Evolutionary conservation across 106 monocot species (phyloP).

Genomic region (Dendrobium huoshanense): DNA sequence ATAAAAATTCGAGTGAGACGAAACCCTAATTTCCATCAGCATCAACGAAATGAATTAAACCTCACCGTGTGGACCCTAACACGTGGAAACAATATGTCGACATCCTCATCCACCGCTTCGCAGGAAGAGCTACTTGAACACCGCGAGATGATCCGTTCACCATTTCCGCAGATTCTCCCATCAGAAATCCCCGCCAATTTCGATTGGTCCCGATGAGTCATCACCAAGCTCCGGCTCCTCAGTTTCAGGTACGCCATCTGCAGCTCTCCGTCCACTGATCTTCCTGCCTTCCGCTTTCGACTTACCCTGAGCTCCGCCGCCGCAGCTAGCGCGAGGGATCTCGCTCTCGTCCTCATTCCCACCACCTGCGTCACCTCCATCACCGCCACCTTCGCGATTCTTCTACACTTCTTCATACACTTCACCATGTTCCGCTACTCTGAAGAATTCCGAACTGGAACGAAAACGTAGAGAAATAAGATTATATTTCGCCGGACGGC

Average conservation of each 20-base stretch:
- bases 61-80: constrained; percentile 23
- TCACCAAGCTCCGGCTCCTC: constrained; percentile 16
- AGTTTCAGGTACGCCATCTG: constrained; percentile 15
- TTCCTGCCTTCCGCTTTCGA: neutral
- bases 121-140: constrained; percentile 15
- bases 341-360: constrained; percentile 26
- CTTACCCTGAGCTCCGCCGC: neutral
- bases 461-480: neutral
- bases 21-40: constrained; percentile 5
- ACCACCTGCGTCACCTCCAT: constrained; percentile 11
- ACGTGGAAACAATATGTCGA: neutral
- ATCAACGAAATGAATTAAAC: neutral
- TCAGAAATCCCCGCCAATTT: neutral
- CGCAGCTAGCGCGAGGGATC: constrained; percentile 12
- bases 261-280: neutral
- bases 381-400: neutral
- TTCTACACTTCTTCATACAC: constrained; percentile 11
- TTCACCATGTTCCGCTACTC: neutral
- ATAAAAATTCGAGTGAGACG: neutral
- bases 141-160: constrained; percentile 9
- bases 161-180: neutral
- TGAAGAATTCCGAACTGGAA: neutral
- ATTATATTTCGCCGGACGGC: neutral
- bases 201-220: constrained; percentile 2
- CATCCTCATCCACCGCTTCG: neutral